Percentiles rank a stretch among this genome's conserved stretches.
Conservation (phyloP, 2,329 filamentous ascomycete species). For the Colletotrichum sojae region DNA sequence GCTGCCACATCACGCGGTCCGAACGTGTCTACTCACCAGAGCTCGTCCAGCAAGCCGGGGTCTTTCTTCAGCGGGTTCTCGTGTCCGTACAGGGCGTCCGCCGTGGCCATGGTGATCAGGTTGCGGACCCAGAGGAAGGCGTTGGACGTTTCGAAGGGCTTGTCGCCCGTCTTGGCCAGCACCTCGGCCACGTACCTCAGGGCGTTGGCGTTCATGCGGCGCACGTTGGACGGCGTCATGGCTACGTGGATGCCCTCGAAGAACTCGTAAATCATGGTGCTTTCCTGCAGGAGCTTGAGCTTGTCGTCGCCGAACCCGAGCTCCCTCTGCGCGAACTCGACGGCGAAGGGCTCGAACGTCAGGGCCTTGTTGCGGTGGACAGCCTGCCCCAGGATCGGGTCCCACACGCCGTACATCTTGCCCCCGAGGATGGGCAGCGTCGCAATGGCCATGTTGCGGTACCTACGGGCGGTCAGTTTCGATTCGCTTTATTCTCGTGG, state of each 20-base stretch:
- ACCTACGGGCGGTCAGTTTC: neutral
- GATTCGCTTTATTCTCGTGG: neutral
- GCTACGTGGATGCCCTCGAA: slow-evolving; percentile 29
- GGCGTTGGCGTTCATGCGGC: slow-evolving; percentile 32
- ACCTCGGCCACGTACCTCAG: slow-evolving; percentile 25
- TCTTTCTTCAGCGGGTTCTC: slow-evolving; percentile 56
- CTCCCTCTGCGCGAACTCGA: slow-evolving; percentile 54
- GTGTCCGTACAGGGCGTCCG: slow-evolving; percentile 58
- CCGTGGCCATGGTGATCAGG: slow-evolving; percentile 55
- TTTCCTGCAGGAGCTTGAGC: slow-evolving; percentile 42
- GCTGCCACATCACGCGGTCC: too few relatives aligned
- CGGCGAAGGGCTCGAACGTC: slow-evolving; percentile 58
- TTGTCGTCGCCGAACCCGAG: slow-evolving; percentile 53
- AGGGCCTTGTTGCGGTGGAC: slow-evolving; percentile 57
- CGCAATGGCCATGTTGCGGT: slow-evolving; percentile 53
- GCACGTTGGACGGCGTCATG: slow-evolving; percentile 19
- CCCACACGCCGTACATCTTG: slow-evolving; percentile 61
- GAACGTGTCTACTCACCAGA: slow-evolving; percentile 45
- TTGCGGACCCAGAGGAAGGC: slow-evolving; percentile 57
- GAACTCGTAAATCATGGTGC: slow-evolving; percentile 13
- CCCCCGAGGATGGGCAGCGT: slow-evolving; percentile 60
- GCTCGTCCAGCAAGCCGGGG: slow-evolving; percentile 49
- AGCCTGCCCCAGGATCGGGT: slow-evolving; percentile 54
- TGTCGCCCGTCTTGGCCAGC: slow-evolving; percentile 43
- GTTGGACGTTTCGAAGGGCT: slow-evolving; percentile 42